Base-by-base conservation (phyloP, 495 filamentous ascomycete species). In the Penicillium malachiteum region DNA sequence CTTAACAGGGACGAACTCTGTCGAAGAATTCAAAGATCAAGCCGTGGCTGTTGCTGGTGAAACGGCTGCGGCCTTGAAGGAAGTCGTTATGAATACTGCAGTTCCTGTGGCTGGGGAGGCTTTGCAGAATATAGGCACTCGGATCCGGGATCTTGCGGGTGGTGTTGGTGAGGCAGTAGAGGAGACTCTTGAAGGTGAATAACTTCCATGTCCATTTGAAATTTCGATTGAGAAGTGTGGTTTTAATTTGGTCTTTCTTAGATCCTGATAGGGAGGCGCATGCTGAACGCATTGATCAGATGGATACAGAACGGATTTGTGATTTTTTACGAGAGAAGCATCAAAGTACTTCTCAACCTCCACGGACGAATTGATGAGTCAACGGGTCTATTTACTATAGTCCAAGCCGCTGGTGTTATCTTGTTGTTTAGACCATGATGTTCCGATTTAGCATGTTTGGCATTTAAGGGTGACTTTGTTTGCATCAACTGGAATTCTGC, bases 271-370 rank as follows among this genome's bases (percentile, higher is more conserved):
- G 30, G 16, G 43, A 34, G 0, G 11, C 38, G 12, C 31, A 62
- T 31, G 30, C 64, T 1, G 67, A 67, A 31, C 44, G 52, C 8
- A 69, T 72, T 21, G 68, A 75, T 40, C 58, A 54, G 17, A 57
- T 71, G 56, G 62, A 68, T 5, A 60, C 57, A 31, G 68, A 69
- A n/a, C 55, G 55, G 30, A 48, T 75, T 7, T 66, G 63, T 31
- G 69, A 75, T 31, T 75, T 67, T 43, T 47, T 75, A 5, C 62
- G 58, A 44, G 63, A 73, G 8, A 62, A 62, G 54, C 62, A 69
- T 45, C 57, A 42, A 50, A 75, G 69, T 33, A 60, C 55, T 7
- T 48, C 58, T 16, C 35, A 32, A 18, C 50, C 51, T 17, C 43
- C 44, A 14, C n/a, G 8, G 8, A 49, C 14, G n/a, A 49, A 38